Conservation (phyloP, 805 yeast genomes). For the Kodamaea kaohsiungensis region DNA sequence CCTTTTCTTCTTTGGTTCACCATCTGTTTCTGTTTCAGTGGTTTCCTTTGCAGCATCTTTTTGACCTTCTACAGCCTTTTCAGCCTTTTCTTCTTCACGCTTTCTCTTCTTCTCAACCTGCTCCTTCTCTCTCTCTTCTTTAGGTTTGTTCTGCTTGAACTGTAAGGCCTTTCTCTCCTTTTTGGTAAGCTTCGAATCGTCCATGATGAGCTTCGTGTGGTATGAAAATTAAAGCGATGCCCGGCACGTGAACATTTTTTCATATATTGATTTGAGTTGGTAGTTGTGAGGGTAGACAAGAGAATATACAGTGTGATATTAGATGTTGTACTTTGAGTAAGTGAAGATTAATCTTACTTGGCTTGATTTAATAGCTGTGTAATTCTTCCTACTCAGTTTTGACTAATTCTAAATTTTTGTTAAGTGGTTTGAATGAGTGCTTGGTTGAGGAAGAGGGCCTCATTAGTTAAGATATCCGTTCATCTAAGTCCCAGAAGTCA, state of each 20-base stretch:
- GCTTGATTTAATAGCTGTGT: no score
- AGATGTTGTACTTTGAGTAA: no score
- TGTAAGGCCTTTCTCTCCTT: slow-evolving; percentile 64
- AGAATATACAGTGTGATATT: no score
- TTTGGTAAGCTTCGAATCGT: slow-evolving; percentile 52
- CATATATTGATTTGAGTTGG: not conserved
- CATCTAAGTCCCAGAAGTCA: no score
- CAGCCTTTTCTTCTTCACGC: slow-evolving; percentile 26
- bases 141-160: slow-evolving; percentile 42
- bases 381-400: no score
- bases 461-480: no score
- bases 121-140: slow-evolving; percentile 38
- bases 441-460: no score
- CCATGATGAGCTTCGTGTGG: slow-evolving; percentile 1
- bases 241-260: not conserved
- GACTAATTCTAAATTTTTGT: no score
- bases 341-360: no score
- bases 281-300: no score
- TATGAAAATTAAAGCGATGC: slow-evolving; percentile 5
- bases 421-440: no score
- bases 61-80: slow-evolving; percentile 4
- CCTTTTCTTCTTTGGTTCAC: slow-evolving; percentile 60
- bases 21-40: slow-evolving; percentile 14
- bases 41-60: slow-evolving; percentile 13
- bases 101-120: slow-evolving; percentile 35